Evolutionary conservation across 768 basidiomycete genomes (phyloP).

Genomic region (Boletus edulis): DNA sequence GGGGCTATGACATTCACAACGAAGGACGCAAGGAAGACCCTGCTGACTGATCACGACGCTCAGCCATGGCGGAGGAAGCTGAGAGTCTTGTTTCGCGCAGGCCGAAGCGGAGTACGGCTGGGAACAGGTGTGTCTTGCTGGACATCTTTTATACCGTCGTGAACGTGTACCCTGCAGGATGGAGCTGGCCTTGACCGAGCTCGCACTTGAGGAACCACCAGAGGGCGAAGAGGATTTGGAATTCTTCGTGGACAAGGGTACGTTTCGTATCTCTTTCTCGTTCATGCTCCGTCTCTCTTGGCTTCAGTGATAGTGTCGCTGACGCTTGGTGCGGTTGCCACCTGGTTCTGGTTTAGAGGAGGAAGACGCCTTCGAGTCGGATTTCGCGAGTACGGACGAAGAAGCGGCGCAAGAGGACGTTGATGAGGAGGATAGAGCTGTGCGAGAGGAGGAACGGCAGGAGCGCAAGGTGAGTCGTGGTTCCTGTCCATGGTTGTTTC

Average conservation of each 20-base stretch:
- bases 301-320: not conserved
- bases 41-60: too few species aligned
- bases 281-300: not conserved
- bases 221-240: constrained; percentile 75
- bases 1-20: not conserved
- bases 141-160: not conserved
- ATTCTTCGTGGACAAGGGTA: constrained; percentile 66
- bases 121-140: constrained; percentile 56
- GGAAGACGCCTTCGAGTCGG: constrained; percentile 77
- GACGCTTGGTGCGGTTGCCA: not conserved
- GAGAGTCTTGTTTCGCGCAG: constrained; percentile 51
- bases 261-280: not conserved
- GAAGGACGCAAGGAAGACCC: not conserved
- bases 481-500: not conserved
- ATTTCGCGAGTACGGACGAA: constrained; percentile 85
- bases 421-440: constrained; percentile 54
- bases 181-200: constrained; percentile 70
- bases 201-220: constrained; percentile 44
- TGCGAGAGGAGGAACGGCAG: constrained; percentile 58
- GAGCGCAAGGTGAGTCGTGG: constrained; percentile 24
- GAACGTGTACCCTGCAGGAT: constrained; percentile 44
- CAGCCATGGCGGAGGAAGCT: constrained; percentile 11
- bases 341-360: constrained; percentile 50
- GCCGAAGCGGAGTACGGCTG: constrained; percentile 70
- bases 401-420: constrained; percentile 50